A percentile compares a stretch with the other conserved stretches of the same genome.
phyloP scores from a whole-genome alignment of 306 rosid species.

The Sechiopsis laciniata region DNA sequence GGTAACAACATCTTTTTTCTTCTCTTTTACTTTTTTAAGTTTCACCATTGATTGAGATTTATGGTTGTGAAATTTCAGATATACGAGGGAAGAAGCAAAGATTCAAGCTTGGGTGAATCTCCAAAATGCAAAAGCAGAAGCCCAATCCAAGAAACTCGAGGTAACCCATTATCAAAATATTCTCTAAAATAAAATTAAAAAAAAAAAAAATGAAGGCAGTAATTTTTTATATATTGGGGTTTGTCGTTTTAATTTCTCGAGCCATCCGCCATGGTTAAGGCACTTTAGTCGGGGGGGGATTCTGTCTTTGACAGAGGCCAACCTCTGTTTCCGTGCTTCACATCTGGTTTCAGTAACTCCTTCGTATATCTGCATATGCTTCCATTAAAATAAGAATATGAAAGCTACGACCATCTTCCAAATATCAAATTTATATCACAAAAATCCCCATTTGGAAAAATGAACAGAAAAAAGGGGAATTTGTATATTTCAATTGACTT shows the following conservation, averaged over 20 bases:
- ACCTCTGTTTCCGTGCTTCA: conserved; percentile 25
- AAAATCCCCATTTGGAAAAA: background rate
- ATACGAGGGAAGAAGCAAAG: conserved; percentile 94
- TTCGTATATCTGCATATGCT: background rate
- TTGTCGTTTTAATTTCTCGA: conserved; percentile 40
- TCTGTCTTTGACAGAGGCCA: conserved; percentile 23
- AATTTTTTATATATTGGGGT: background rate
- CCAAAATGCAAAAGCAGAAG: conserved; percentile 97
- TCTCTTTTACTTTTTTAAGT: background rate
- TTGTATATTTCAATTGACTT: background rate
- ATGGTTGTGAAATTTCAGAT: conserved; percentile 35
- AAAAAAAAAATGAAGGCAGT: too few species aligned
- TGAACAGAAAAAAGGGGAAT: background rate
- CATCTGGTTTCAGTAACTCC: conserved; percentile 1
- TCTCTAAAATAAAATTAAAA: too few species aligned
- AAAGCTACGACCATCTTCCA: conserved; percentile 9
- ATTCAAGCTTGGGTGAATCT: conserved; percentile 96
- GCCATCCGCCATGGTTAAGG: conserved; percentile 51
- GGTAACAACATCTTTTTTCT: conserved; percentile 36
- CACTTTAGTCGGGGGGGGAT: background rate
- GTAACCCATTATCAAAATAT: conserved; percentile 32
- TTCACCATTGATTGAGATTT: background rate
- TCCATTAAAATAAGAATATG: conserved; percentile 8
- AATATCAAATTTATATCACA: background rate
- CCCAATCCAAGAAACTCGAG: conserved; percentile 94